Conservation (phyloP, 23 red algal genomes). For the Gracilariopsis chorda region DNA sequence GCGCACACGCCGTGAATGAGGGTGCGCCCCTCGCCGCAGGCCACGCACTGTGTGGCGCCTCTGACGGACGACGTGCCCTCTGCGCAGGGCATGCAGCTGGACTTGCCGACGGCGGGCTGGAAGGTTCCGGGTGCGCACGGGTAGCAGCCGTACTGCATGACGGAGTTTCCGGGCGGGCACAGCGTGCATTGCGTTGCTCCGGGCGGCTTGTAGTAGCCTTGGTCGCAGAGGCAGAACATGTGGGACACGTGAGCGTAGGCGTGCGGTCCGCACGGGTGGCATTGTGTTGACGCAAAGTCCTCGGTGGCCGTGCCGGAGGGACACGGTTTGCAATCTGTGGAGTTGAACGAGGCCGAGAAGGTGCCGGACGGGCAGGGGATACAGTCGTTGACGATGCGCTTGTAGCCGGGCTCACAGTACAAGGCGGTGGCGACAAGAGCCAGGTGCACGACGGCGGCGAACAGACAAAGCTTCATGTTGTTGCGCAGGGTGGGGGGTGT, state of each 20-base stretch:
- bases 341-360: slow-evolving; percentile 1
- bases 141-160: slow-evolving; percentile 16
- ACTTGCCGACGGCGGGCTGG: neutral
- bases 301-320: neutral
- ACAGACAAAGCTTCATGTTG: neutral
- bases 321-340: neutral
- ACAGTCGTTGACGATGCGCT: neutral
- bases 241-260: neutral
- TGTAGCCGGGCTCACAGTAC: neutral
- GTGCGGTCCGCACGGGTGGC: neutral
- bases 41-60: neutral
- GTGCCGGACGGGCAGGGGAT: neutral
- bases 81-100: neutral
- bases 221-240: neutral
- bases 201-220: neutral
- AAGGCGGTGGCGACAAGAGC: neutral
- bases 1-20: slow-evolving; percentile 8
- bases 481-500: neutral
- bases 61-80: neutral
- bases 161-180: neutral
- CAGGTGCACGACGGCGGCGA: neutral
- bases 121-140: neutral
- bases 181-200: neutral
- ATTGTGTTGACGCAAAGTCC: neutral
- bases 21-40: neutral